Percentiles rank a stretch among this genome's conserved stretches.
Evolutionary conservation across 139 green algal species (phyloP).

Genomic region (Chlorella sp.): DNA sequence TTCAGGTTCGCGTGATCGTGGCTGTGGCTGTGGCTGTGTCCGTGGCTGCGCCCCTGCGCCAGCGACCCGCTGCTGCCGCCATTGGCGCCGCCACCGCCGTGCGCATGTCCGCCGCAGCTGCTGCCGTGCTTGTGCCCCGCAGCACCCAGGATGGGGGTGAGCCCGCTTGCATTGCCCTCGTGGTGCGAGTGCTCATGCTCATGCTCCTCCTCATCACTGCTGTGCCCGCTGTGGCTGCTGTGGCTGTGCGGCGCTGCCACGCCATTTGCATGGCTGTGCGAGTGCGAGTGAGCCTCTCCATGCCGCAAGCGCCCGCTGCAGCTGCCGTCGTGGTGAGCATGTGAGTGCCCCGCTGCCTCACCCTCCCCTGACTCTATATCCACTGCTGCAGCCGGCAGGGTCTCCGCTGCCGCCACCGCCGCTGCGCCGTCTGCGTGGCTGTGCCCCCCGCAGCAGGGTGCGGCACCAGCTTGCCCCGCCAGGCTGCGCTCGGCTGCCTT

Average conservation of each 20-base stretch:
- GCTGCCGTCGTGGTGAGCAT: conserved; percentile 13
- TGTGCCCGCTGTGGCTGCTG: background rate
- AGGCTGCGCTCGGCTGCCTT: too few species aligned
- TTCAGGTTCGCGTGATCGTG: conserved; percentile 40
- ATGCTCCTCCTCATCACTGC: background rate
- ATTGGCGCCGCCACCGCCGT: background rate
- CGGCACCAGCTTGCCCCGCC: too few species aligned
- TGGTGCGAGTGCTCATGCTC: background rate
- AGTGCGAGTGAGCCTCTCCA: conserved; percentile 38
- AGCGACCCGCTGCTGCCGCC: background rate
- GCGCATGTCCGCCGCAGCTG: background rate
- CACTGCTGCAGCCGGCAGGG: background rate
- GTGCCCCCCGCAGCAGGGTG: conserved; percentile 28
- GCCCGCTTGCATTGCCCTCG: background rate
- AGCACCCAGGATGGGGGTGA: background rate
- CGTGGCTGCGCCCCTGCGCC: background rate
- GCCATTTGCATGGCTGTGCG: conserved; percentile 44
- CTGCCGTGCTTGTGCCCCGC: background rate
- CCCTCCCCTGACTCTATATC: background rate
- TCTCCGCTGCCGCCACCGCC: background rate
- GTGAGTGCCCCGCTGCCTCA: background rate
- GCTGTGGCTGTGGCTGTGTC: background rate
- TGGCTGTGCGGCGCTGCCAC: too few species aligned
- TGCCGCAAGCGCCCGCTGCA: background rate
- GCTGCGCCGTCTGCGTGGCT: conserved; percentile 12